phyloP scores from a whole-genome alignment of 225 moss, liverwort and hornwort genomes.

The Ulota crispa region DNA sequence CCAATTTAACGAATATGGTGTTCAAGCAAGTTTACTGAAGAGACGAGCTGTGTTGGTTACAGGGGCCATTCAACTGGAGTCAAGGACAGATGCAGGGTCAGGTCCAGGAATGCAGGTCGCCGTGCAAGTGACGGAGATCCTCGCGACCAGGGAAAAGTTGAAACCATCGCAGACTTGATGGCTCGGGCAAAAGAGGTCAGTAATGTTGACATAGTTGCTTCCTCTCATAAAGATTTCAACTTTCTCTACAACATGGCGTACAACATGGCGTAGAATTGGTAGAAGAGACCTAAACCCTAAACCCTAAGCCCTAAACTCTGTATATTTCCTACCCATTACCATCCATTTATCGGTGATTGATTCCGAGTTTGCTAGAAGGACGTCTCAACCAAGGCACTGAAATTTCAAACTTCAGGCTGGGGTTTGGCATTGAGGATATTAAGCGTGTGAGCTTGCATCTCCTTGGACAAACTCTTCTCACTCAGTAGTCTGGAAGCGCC shows the following conservation, averaged over 20 bases:
- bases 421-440: not conserved
- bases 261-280: too few relatives aligned
- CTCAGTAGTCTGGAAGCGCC: not conserved
- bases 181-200: conserved; percentile 16
- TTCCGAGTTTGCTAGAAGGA: not conserved
- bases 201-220: not conserved
- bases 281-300: too few relatives aligned
- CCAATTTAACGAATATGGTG: too few relatives aligned
- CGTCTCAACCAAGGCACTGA: not conserved
- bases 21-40: too few relatives aligned
- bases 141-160: not conserved
- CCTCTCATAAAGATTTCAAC: not conserved
- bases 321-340: not conserved
- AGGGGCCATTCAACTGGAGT: too few relatives aligned
- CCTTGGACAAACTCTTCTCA: too few relatives aligned
- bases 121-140: not conserved
- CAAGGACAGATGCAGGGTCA: too few relatives aligned
- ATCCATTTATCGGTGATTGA: not conserved
- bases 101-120: conserved; percentile 7
- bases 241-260: not conserved
- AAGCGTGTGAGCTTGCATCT: not conserved
- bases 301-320: too few relatives aligned
- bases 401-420: not conserved
- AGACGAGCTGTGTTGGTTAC: not conserved
- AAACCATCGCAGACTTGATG: not conserved